A percentile compares a stretch with the other conserved stretches of the same genome.
phyloP scores from a whole-genome alignment of 495 filamentous ascomycete genomes.

The Amorphotheca resinae region DNA sequence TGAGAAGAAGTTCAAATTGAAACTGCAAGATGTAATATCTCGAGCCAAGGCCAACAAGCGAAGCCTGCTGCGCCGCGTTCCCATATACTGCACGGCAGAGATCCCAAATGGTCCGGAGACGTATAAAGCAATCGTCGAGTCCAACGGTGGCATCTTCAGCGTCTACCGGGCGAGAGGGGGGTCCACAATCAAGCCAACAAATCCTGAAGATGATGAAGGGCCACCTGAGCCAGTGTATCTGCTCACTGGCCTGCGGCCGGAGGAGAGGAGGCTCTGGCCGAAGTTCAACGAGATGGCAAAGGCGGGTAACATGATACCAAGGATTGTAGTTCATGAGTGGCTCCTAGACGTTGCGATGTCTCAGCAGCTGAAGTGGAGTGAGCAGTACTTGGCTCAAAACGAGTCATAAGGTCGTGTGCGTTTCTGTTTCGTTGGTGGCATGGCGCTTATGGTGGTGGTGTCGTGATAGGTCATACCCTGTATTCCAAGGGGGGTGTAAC shows the following conservation, averaged over 20 bases:
- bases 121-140: conserved; percentile 69
- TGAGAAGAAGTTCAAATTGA: conserved; percentile 57
- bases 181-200: conserved; percentile 42
- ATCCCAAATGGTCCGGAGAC: conserved; percentile 73
- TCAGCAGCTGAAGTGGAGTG: conserved; percentile 56
- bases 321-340: conserved; percentile 79
- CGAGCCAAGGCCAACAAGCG: conserved; percentile 66
- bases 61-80: conserved; percentile 55
- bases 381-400: conserved; percentile 38
- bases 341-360: conserved; percentile 77
- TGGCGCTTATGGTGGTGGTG: neutral
- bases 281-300: conserved; percentile 66
- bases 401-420: conserved; percentile 5
- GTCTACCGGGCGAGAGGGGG: conserved; percentile 50
- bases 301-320: conserved; percentile 55
- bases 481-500: neutral
- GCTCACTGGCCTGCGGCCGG: conserved; percentile 46
- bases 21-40: conserved; percentile 47
- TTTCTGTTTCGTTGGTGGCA: conserved; percentile 1
- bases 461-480: neutral
- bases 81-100: conserved; percentile 66
- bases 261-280: conserved; percentile 66
- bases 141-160: conserved; percentile 75
- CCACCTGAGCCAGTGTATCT: conserved; percentile 66
- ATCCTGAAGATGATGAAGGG: conserved; percentile 41